Base-by-base conservation (phyloP, 1,139 yeast species). In the Zygosaccharomyces pseudobailii region DNA sequence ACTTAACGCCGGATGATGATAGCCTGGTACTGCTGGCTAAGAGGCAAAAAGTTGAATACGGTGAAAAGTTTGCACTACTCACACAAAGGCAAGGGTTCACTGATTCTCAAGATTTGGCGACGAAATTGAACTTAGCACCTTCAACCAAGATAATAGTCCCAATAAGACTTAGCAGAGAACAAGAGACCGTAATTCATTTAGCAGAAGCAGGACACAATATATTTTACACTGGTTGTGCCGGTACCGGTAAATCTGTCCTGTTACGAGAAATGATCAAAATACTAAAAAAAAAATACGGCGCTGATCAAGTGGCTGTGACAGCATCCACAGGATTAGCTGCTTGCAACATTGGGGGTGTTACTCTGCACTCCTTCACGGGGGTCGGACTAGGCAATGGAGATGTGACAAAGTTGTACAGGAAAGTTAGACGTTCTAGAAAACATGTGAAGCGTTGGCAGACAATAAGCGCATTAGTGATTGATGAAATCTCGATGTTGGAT, bases 321-420 rank as follows among this genome's bases (percentile, higher is more conserved):
- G 97, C 97, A 0, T 84, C 95, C 0, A 89, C 97, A 0, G 97
- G 97, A 0, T 70, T 89, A 36, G 97, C 97, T 0, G 96, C 96
- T 1, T 85, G 92, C 61, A 87, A 88, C 62, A 83, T 89, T 50
- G 95, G 96, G 4, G 97, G 97, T 21, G 77, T 78, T 36, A 89
- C 97, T 0, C 67, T 89, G 2, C 96, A 89, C 62, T 82, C 94
- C 22, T 88, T 82, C 69, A 82, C 95, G 0, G 96, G 96, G 0
- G 82, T 88, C 33, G 96, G 96, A 0, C 66, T 88, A 7, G 96
- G 94, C 0, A 62, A 68, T 17, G 82, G 76, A 10, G 60, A 67
- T 1, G 72, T 63, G 0, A 66, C 69, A 0, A 62, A 65, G 3
- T 63, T 87, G 23, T 66, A 79, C 10, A 78, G 74, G 52, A 83